These are phyloP conservation scores for Boletus edulis DNA, from an alignment of 768 basidiomycete species.

Conservation along the genomic window DNA sequence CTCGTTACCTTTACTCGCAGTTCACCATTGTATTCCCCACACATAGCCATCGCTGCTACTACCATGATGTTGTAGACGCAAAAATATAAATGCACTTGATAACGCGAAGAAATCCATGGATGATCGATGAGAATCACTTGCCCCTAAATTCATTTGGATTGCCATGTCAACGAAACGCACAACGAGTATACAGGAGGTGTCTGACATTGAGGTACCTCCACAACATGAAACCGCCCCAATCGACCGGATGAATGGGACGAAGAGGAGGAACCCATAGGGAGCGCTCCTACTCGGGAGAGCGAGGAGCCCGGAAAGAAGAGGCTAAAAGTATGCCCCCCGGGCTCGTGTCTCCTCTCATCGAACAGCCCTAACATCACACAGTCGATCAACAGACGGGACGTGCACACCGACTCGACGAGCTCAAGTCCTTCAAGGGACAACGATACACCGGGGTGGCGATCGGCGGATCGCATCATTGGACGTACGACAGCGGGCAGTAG, in stretches of 20 bases:
- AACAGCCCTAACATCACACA: neutral
- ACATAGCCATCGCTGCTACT: neutral
- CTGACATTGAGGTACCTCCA: too few relatives aligned
- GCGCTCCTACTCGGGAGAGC: neutral
- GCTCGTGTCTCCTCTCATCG: neutral
- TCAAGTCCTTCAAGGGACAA: neutral
- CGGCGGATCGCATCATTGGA: constrained; percentile 2
- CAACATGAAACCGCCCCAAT: neutral
- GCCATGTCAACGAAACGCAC: neutral
- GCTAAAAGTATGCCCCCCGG: neutral
- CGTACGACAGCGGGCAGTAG: constrained; percentile 6
- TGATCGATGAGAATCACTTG: too few relatives aligned
- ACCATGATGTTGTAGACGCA: neutral
- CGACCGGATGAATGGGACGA: neutral
- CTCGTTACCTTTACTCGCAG: neutral
- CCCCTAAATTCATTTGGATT: too few relatives aligned
- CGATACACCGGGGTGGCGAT: neutral
- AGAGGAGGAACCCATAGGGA: neutral
- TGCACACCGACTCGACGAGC: neutral
- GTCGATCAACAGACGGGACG: neutral
- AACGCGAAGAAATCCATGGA: too few relatives aligned
- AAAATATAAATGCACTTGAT: too few relatives aligned
- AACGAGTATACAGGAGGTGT: neutral
- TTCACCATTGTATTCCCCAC: neutral
- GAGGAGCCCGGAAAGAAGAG: neutral